phyloP scores from a whole-genome alignment of 2,329 filamentous ascomycete genomes.

The Alternaria arborescens region DNA sequence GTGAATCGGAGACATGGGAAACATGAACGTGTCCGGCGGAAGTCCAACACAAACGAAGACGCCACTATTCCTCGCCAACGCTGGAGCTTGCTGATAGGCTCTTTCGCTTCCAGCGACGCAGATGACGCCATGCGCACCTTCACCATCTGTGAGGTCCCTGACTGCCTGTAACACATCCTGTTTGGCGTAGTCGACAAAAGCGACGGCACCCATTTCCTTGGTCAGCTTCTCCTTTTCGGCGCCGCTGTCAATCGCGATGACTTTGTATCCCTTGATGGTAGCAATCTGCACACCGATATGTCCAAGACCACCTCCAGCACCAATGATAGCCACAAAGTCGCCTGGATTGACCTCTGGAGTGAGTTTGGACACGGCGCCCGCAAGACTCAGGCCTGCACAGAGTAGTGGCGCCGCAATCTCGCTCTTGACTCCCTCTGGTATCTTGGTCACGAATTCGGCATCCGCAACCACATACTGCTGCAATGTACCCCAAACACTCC shows the following conservation, averaged over 20 bases:
- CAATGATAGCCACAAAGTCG: conserved; percentile 81
- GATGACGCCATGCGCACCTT: conserved; percentile 58
- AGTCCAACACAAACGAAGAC: conserved; percentile 60
- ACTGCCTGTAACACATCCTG: conserved; percentile 53
- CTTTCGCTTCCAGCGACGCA: conserved; percentile 57
- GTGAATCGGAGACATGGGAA: conserved; percentile 58
- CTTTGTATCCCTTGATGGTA: conserved; percentile 83
- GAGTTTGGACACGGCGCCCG: conserved; percentile 84
- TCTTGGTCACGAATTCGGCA: conserved; percentile 43
- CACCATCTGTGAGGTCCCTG: conserved; percentile 51
- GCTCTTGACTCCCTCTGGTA: conserved; percentile 49
- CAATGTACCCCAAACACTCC: conserved; percentile 48
- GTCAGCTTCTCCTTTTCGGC: conserved; percentile 78
- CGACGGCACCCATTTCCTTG: conserved; percentile 72
- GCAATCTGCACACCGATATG: conserved; percentile 80
- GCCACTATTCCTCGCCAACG: conserved; percentile 56
- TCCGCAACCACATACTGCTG: conserved; percentile 49
- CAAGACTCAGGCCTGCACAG: conserved; percentile 64
- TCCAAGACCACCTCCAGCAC: conserved; percentile 83
- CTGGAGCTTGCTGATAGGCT: conserved; percentile 56
- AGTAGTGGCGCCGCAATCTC: conserved; percentile 49
- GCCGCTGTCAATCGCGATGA: conserved; percentile 85
- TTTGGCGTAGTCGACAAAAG: conserved; percentile 81
- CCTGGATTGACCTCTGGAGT: conserved; percentile 77
- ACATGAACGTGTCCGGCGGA: conserved; percentile 54